Base-by-base conservation (phyloP, 768 basidiomycete species). In the Imleria badia region DNA sequence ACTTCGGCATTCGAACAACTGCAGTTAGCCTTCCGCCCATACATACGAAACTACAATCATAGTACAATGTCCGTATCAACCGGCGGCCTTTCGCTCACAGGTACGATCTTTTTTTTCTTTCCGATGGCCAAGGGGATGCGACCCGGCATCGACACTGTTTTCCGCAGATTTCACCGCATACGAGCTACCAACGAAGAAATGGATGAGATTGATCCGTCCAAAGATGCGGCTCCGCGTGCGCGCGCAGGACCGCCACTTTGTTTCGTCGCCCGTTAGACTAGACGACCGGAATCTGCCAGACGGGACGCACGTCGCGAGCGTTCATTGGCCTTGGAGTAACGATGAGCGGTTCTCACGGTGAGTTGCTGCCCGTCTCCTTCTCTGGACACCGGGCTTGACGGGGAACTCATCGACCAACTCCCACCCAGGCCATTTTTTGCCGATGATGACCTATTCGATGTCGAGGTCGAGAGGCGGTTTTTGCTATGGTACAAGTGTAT, bases 151-250 rank as follows among this genome's bases (percentile, higher is more conserved):
- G 22, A 19, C 23, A 3, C 26, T 26, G 2, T 30, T 33, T 45
- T n/a, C 33, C 14, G n/a, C 35, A 66, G 66, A 63, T 23, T 68
- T 66, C 50, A 63, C 51, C 41, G 66, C 66, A 26, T 59, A 45
- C 36, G 66, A 66, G 6, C 29, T 66, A 2, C 66, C 66, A 1
- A 52, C 64, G 10, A 59, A 54, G 22, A 63, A 46, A 42, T 60
- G 61, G 58, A 46, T 66, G 51, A 54, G 22, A 12, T 3, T 63
- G n/a, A 26, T 68, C 43, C 45, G 45, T 12, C 66, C 66, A 26
- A 68, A 42, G 40, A 48, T 66, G 51, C 66, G 66, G 1, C 53
- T 66, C 31, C 63, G 66, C 23, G 52, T 66, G 22, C 58, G 55
- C 7, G 36, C 13, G 0, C 47, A 54, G 33, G 31, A 48, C 15